Base-by-base conservation (phyloP, 1,139 yeast genomes). In the Yamadazyma spencermartinsiae region DNA sequence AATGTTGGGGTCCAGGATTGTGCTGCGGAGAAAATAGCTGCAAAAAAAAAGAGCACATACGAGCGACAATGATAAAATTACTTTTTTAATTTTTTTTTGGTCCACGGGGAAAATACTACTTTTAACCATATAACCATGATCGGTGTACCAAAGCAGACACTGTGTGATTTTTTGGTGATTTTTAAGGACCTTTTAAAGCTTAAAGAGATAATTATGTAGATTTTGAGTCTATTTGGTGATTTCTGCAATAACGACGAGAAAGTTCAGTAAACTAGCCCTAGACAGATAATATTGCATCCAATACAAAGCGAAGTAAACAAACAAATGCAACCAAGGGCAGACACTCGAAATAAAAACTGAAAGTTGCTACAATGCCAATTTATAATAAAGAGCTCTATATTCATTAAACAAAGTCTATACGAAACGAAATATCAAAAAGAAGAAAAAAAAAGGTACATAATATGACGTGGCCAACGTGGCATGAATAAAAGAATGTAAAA, bases 21-120 rank as follows among this genome's bases (percentile, higher is more conserved):
- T n/a, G n/a, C n/a, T n/a, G n/a, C n/a, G n/a, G n/a, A n/a, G n/a
- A 14, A 13, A 26, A 14, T 26, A 26, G 29, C 29, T 26, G 29
- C 29, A 26, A 26, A 26, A 26, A 26, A 26, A 4, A 14, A 13
- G 29, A 12, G 29, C 29, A 20, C 23, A 7, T 20, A 10, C 23
- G 7, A 20, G 7, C 17, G 15, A 14, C 14, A 26, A 12, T 15
- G n/a, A 24, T 24, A 10, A 7, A 11, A 12, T 24, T 7, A 24
- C 17, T 4, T 26, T 23, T 23, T 23, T 23, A 11, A n/a, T n/a
- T n/a, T n/a, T n/a, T n/a, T n/a, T n/a, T n/a, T n/a, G n/a, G n/a
- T n/a, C n/a, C n/a, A n/a, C n/a, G n/a, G n/a, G n/a, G n/a, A n/a
- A n/a, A n/a, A n/a, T n/a, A n/a, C n/a, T n/a, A n/a, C n/a, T n/a